These are phyloP conservation scores for Alnus rubra DNA, from an alignment of 306 rosid species.

Conservation along the genomic window DNA sequence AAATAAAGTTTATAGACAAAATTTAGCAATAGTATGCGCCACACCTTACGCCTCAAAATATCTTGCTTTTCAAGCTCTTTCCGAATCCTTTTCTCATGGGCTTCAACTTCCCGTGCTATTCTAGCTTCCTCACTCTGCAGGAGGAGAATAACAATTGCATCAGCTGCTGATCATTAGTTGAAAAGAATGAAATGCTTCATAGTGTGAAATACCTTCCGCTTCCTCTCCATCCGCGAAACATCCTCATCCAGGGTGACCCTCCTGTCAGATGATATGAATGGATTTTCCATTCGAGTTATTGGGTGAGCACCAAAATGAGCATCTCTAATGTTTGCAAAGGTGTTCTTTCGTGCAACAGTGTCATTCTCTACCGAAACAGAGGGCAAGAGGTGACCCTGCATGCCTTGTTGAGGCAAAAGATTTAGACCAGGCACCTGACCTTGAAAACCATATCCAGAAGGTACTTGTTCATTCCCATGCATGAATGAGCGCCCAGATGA, in stretches of 20 bases:
- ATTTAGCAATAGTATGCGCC: slow-evolving; percentile 6
- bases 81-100: slow-evolving; percentile 64
- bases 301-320: slow-evolving; percentile 45
- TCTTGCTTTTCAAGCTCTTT: slow-evolving; percentile 82
- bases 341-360: slow-evolving; percentile 35
- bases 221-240: slow-evolving; percentile 51
- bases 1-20: slow-evolving; percentile 5
- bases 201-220: slow-evolving; percentile 56
- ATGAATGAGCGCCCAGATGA: slow-evolving; percentile 36
- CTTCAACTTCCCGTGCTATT: slow-evolving; percentile 71
- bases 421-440: slow-evolving; percentile 49
- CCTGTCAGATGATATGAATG: slow-evolving; percentile 41
- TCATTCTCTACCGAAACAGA: slow-evolving; percentile 48
- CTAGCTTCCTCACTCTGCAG: slow-evolving; percentile 65
- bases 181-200: slow-evolving; percentile 10
- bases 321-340: slow-evolving; percentile 39
- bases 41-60: slow-evolving; percentile 72
- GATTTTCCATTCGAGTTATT: slow-evolving; percentile 40
- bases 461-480: slow-evolving; percentile 46
- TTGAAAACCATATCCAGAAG: slow-evolving; percentile 50
- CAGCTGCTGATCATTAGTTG: slow-evolving; percentile 20
- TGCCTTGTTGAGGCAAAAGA: slow-evolving; percentile 53
- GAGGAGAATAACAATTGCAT: slow-evolving; percentile 16
- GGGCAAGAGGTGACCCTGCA: slow-evolving; percentile 39
- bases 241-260: slow-evolving; percentile 52